These are phyloP conservation scores for Purpureocillium lavendulum DNA, from an alignment of 2,329 filamentous ascomycete species.

Conservation along the genomic window DNA sequence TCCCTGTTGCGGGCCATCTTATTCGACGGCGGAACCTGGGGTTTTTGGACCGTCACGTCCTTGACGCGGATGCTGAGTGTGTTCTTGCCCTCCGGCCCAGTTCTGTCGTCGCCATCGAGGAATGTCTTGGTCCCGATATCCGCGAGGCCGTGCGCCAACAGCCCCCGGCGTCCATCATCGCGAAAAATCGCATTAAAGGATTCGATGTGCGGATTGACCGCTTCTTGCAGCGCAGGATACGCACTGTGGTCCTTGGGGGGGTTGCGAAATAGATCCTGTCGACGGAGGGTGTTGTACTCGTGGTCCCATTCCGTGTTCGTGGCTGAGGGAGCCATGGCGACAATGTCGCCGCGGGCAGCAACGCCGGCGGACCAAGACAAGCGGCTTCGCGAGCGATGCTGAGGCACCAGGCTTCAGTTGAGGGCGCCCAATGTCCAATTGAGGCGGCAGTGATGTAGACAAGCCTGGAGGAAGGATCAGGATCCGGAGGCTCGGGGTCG, in stretches of 20 bases:
- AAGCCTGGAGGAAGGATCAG: too few species aligned
- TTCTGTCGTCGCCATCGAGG: slow-evolving; percentile 69
- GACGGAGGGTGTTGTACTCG: slow-evolving; percentile 75
- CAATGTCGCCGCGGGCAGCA: background rate
- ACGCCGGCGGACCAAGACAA: too few species aligned
- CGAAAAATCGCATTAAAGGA: slow-evolving; percentile 91
- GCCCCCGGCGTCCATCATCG: slow-evolving; percentile 47
- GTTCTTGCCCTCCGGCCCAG: slow-evolving; percentile 56
- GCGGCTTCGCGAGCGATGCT: too few species aligned
- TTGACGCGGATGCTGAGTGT: slow-evolving; percentile 69
- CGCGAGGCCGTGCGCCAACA: slow-evolving; percentile 64
- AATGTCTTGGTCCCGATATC: slow-evolving; percentile 89
- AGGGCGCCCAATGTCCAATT: slow-evolving; percentile 2
- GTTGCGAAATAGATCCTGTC: slow-evolving; percentile 81
- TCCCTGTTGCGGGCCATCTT: slow-evolving; percentile 78
- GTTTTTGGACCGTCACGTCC: slow-evolving; percentile 75
- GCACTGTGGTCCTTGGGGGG: slow-evolving; percentile 82
- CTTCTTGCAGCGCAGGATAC: slow-evolving; percentile 76
- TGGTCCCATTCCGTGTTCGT: slow-evolving; percentile 72
- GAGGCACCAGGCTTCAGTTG: too few species aligned
- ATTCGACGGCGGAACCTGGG: slow-evolving; percentile 70
- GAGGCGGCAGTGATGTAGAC: slow-evolving; percentile 1
- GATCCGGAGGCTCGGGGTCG: too few species aligned
- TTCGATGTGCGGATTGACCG: slow-evolving; percentile 87
- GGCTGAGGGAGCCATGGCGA: slow-evolving; percentile 44